These are phyloP conservation scores for Trichosporon sp. DNA, from an alignment of 1,284 basidiomycete genomes.

Conservation along the genomic window DNA sequence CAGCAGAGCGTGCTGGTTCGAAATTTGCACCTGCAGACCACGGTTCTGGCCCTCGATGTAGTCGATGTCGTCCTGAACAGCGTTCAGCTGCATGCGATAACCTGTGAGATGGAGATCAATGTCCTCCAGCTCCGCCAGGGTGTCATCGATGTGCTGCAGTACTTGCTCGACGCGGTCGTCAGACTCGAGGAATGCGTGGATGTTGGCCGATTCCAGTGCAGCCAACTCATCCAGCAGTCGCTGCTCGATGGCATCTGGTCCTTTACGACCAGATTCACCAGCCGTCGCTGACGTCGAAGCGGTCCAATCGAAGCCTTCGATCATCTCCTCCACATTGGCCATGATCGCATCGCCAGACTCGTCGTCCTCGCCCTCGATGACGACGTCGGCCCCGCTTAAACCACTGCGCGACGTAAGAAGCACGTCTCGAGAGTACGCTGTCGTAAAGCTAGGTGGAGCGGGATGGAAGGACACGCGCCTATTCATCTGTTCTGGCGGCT, in stretches of 20 bases:
- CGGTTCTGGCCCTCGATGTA: constrained; percentile 96
- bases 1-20: constrained; percentile 82
- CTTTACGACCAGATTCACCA: constrained; percentile 44
- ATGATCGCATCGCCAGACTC: constrained; percentile 73
- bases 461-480: constrained; percentile 46
- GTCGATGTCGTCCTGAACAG: constrained; percentile 87
- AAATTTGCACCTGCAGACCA: constrained; percentile 93
- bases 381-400: constrained; percentile 33
- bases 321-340: constrained; percentile 92
- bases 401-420: constrained; percentile 54
- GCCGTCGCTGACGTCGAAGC: constrained; percentile 34
- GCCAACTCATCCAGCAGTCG: constrained; percentile 76
- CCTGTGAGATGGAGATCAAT: constrained; percentile 80
- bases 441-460: constrained; percentile 38
- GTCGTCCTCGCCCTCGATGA: constrained; percentile 50
- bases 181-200: constrained; percentile 93
- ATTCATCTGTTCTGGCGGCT: constrained; percentile 5
- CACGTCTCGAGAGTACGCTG: constrained; percentile 56
- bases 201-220: constrained; percentile 93
- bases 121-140: constrained; percentile 73
- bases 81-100: constrained; percentile 89
- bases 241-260: constrained; percentile 82
- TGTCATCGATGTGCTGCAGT: constrained; percentile 79
- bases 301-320: constrained; percentile 96
- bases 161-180: constrained; percentile 82